A percentile compares a stretch with the other conserved stretches of the same genome.
These are phyloP conservation scores for Phytomonas francai DNA, from an alignment of 208 protist species.

Conservation along the genomic window DNA sequence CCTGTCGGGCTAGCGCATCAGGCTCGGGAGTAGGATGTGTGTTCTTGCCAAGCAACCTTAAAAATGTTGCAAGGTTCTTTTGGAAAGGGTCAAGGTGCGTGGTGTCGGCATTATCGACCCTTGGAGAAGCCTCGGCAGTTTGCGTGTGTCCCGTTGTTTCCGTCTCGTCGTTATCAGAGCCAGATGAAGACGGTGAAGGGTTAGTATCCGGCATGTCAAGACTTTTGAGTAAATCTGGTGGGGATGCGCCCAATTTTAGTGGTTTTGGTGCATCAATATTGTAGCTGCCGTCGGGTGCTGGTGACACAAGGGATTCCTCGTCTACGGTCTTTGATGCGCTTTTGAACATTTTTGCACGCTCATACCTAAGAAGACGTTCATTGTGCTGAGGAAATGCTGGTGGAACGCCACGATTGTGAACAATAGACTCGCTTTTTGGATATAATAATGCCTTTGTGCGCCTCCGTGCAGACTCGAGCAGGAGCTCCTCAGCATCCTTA, in stretches of 20 bases:
- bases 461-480: not conserved
- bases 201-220: not conserved
- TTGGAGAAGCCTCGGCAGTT: not conserved
- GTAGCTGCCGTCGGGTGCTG: not conserved
- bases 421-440: not conserved
- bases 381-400: not conserved
- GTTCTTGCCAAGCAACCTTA: not conserved
- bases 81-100: not conserved
- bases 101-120: not conserved
- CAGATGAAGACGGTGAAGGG: not conserved
- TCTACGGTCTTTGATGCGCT: not conserved
- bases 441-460: not conserved
- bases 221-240: not conserved
- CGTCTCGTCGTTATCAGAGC: not conserved
- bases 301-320: not conserved
- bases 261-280: not conserved
- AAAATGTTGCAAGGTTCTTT: not conserved
- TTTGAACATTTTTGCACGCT: not conserved
- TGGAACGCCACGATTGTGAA: not conserved
- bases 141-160: not conserved
- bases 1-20: not conserved
- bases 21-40: not conserved
- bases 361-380: slow-evolving; percentile 1
- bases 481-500: not conserved
- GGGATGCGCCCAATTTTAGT: not conserved